These are phyloP conservation scores for Exsudoporus frostii DNA, from an alignment of 768 basidiomycete genomes.

Conservation along the genomic window DNA sequence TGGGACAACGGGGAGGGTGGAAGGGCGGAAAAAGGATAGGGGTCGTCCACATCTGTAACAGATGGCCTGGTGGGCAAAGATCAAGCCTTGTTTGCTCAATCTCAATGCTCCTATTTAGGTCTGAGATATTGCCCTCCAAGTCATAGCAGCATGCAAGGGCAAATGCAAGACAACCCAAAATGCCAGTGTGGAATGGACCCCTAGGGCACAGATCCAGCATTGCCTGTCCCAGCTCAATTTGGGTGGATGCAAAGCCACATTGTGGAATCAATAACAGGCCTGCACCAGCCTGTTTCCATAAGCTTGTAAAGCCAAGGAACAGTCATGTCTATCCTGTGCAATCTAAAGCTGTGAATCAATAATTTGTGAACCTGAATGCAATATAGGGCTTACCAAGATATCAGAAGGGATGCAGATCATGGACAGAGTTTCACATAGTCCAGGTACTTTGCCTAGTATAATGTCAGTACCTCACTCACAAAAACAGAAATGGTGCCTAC, in stretches of 20 bases:
- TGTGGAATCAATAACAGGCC: not conserved
- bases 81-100: accelerated
- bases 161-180: not conserved
- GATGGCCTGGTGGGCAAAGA: not conserved
- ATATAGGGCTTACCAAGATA: not conserved
- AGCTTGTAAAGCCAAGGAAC: not conserved
- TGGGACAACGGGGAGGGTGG: no score
- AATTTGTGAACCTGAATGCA: not conserved
- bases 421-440: not conserved
- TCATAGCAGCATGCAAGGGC: not conserved
- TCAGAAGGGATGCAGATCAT: not conserved
- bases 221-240: not conserved
- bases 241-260: not conserved
- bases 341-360: not conserved
- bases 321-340: not conserved
- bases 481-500: not conserved
- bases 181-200: accelerated
- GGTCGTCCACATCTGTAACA: no score
- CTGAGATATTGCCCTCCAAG: not conserved
- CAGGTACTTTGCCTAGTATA: not conserved
- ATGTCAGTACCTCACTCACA: not conserved
- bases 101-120: not conserved
- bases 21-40: no score
- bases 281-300: not conserved
- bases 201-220: not conserved